Evolutionary conservation across 176 grass and related monocot species (phyloP).

Genomic region (Puccinellia tenuiflora): DNA sequence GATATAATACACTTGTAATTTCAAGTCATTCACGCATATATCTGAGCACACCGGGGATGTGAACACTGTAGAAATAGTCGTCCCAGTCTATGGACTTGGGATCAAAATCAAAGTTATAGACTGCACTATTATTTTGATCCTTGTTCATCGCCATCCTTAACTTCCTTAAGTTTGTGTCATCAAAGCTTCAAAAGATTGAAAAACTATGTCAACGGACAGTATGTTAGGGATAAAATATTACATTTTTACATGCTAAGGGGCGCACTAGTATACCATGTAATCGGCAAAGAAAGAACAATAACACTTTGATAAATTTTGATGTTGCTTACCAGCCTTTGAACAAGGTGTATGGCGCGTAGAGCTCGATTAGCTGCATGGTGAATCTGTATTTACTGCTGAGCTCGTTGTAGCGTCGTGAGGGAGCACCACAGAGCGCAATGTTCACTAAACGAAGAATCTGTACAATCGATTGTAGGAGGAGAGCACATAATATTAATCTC

Average conservation of each 20-base stretch:
- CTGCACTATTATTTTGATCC: background rate
- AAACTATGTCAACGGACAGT: background rate
- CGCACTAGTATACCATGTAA: background rate
- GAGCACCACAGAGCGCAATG: background rate
- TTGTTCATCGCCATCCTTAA: background rate
- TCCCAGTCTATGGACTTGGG: background rate
- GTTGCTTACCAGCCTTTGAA: background rate
- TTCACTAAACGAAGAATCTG: background rate
- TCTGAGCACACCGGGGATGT: background rate
- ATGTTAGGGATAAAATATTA: background rate
- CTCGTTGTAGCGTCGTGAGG: background rate
- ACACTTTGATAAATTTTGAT: background rate
- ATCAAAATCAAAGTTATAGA: background rate
- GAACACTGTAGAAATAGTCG: background rate
- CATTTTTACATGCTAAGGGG: background rate
- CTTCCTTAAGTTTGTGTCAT: background rate
- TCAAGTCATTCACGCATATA: background rate
- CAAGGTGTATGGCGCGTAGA: background rate
- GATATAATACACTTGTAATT: background rate
- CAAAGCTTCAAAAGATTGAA: background rate
- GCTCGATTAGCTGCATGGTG: background rate
- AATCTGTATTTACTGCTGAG: background rate
- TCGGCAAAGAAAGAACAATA: no score
- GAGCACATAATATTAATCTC: background rate
- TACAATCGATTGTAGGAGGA: background rate